These are phyloP conservation scores for Diacronema lutheri DNA, from an alignment of 78 protist genomes.

Conservation along the genomic window DNA sequence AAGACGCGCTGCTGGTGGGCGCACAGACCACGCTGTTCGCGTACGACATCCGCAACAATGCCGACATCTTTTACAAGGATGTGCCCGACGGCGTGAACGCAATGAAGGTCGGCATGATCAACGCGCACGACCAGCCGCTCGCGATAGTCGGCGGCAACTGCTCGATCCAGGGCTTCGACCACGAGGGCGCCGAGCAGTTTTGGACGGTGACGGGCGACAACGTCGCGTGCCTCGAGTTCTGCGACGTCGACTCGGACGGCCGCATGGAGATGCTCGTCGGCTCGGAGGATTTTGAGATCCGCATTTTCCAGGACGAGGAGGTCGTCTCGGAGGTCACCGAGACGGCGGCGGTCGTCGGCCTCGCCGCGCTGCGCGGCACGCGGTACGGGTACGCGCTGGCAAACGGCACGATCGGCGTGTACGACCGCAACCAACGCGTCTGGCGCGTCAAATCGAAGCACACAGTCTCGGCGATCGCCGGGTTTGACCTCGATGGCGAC, in stretches of 20 bases:
- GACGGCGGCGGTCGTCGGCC: constrained; percentile 8
- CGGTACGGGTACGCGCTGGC: constrained; percentile 42
- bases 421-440: constrained; percentile 1
- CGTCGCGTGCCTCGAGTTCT: not conserved
- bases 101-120: constrained; percentile 7
- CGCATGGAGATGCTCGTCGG: constrained; percentile 44
- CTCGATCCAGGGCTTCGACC: constrained; percentile 42
- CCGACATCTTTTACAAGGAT: constrained; percentile 59
- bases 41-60: constrained; percentile 45
- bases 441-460: constrained; percentile 56
- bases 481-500: constrained; percentile 57
- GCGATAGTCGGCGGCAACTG: constrained; percentile 68
- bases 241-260: constrained; percentile 37
- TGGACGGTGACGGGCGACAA: constrained; percentile 25
- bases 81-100: constrained; percentile 43
- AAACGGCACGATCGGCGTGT: constrained; percentile 65
- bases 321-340: constrained; percentile 42
- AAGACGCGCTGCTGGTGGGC: constrained; percentile 55
- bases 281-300: constrained; percentile 55
- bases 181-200: not conserved
- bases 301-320: constrained; percentile 43
- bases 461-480: not conserved
- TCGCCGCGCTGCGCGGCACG: not conserved
- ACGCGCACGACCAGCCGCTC: not conserved
- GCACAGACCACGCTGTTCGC: constrained; percentile 35